Evolutionary conservation across 805 yeast species (phyloP), one percentile per base, ranked within the genome.

Genomic region (Starmerella powellii): DNA sequence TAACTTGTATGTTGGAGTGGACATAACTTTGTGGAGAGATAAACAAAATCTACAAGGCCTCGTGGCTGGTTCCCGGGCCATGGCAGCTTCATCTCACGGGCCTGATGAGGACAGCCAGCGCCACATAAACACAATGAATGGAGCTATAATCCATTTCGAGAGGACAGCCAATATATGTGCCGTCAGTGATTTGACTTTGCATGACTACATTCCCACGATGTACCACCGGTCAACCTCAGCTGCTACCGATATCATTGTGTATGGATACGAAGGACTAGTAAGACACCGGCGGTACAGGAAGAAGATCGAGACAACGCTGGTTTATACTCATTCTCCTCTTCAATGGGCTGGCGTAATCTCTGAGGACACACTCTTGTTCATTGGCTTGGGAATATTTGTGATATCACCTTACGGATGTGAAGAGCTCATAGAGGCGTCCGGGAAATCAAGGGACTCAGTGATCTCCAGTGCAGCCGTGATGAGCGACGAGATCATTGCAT

Each of bases 401-500:
- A 6, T 19, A 4, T 20, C 37, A 4, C 13, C 12, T 19, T 8
- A 10, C 13, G 27, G 37, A 5, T 20, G 10, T 6, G 11, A 33
- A 6, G 28, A 11, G n/a, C 13, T 33, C 5, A 20, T 33, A 6
- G 37, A 33, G 5, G 4, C 37, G 4, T 33, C 37, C 4, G 12
- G 17, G n/a, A 11, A 11, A 6, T 6, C n/a, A 4, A 18, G n/a
- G 24, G 15, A 17, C 16, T 11, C 11, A 4, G 5, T 4, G 6
- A 36, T 36, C n/a, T 26, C 39, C 24, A 10, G 19, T 12, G 39
- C 31, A 20, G n/a, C 31, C 6, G 15, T 36, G 10, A 36, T 36
- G 8, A 24, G 10, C 24, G 16, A 24, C 12, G 8, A 26, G 20
- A 16, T 18, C 12, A 24, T 36, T 28, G 39, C 39, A 6, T 28